Percentiles rank a stretch among this genome's conserved stretches.
phyloP scores from a whole-genome alignment of 441 rosid species.

The Oxalis stricta region DNA sequence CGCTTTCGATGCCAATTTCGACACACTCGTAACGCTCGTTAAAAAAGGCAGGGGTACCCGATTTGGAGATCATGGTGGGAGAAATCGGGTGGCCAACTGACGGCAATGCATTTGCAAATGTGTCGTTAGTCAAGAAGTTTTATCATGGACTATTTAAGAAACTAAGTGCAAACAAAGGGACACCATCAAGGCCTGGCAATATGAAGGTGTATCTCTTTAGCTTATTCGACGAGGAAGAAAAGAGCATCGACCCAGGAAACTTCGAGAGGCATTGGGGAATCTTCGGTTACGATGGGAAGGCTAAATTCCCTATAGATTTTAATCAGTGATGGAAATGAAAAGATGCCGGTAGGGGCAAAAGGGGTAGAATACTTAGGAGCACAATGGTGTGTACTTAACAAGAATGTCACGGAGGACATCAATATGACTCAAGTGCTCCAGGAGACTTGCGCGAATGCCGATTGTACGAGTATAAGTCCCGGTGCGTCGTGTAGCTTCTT shows the following conservation, averaged over 20 bases:
- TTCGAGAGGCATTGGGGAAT: constrained; percentile 91
- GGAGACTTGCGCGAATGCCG: constrained; percentile 35
- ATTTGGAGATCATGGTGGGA: constrained; percentile 57
- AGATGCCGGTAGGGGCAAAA: constrained; percentile 45
- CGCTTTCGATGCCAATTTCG: constrained; percentile 79
- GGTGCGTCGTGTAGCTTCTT: constrained; percentile 38
- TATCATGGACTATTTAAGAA: constrained; percentile 57
- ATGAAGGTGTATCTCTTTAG: constrained; percentile 48
- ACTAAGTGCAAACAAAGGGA: constrained; percentile 35
- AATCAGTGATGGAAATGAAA: constrained; percentile 37
- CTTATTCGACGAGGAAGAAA: constrained; percentile 52
- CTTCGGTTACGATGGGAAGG: constrained; percentile 57
- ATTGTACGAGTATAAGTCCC: constrained; percentile 31
- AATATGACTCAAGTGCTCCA: constrained; percentile 9
- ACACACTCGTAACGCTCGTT: constrained; percentile 60
- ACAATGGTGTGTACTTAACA: constrained; percentile 53
- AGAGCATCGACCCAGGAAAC: constrained; percentile 46
- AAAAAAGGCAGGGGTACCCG: constrained; percentile 25
- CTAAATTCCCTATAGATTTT: constrained; percentile 62
- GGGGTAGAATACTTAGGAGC: constrained; percentile 39
- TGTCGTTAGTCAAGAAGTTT: constrained; percentile 33
- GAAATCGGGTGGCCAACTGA: constrained; percentile 98
- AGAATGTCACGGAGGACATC: neutral
- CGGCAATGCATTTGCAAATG: constrained; percentile 25
- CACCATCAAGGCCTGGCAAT: constrained; percentile 44